phyloP scores from a whole-genome alignment of 129 eudicot species.

The Deinandra increscens region DNA sequence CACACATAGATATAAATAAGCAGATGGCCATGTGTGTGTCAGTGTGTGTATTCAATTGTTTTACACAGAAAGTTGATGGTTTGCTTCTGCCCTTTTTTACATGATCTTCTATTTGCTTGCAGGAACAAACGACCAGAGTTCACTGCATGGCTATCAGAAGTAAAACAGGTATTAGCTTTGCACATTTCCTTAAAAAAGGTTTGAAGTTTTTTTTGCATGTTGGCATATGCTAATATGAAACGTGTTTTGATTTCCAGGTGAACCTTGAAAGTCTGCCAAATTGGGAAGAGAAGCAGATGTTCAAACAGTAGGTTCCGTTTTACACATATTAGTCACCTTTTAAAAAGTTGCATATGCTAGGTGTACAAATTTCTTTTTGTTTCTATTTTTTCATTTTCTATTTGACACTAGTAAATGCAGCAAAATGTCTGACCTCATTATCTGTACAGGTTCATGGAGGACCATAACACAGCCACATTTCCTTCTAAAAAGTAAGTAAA shows the following conservation, averaged over 20 bases:
- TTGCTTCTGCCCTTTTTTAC: not conserved
- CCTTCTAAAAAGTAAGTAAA: conserved; percentile 86
- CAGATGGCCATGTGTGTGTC: no score
- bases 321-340: conserved; percentile 16
- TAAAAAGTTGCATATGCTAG: not conserved
- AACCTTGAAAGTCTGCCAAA: conserved; percentile 91
- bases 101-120: conserved; percentile 23
- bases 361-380: not conserved
- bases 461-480: conserved; percentile 94
- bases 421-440: conserved; percentile 1
- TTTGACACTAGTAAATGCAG: not conserved
- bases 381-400: not conserved
- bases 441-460: conserved; percentile 88
- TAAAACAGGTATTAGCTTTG: conserved; percentile 64
- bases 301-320: conserved; percentile 64
- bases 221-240: not conserved
- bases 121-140: conserved; percentile 98
- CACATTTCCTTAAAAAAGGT: not conserved
- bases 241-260: conserved; percentile 45
- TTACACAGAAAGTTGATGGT: not conserved
- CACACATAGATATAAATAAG: no score
- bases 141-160: conserved; percentile 93
- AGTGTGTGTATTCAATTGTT: no score
- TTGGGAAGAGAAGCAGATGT: conserved; percentile 97
- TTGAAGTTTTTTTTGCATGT: conserved; percentile 3